Percentiles rank a stretch among this genome's conserved stretches.
These are phyloP conservation scores for Macrolepiota albuminosa DNA, from an alignment of 768 basidiomycete species.

Conservation along the genomic window DNA sequence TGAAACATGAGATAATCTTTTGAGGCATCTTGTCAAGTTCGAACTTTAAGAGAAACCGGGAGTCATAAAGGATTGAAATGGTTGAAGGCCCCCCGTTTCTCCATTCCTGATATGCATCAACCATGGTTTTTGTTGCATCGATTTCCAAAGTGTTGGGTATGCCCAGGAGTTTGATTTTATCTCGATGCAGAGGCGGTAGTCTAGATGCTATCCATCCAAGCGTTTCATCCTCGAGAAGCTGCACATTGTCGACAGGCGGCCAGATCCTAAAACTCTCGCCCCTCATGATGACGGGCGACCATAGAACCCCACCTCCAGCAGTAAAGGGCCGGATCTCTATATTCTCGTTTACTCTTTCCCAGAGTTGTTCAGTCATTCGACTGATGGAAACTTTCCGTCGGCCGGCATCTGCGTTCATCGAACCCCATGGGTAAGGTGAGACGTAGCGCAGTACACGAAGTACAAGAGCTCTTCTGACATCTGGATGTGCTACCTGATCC, in stretches of 20 bases:
- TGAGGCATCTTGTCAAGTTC: conserved; percentile 38
- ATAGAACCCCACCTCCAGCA: conserved; percentile 60
- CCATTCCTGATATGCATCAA: conserved; percentile 13
- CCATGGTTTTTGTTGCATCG: conserved; percentile 36
- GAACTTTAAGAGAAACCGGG: conserved; percentile 55
- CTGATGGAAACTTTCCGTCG: conserved; percentile 43
- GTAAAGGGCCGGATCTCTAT: conserved; percentile 32
- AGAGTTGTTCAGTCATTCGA: conserved; percentile 46
- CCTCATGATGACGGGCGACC: conserved; percentile 47
- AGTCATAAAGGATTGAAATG: conserved; percentile 54
- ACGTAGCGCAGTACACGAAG: conserved; percentile 61
- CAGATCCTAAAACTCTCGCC: conserved; percentile 19
- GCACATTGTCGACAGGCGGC: conserved; percentile 5
- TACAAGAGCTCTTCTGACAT: conserved; percentile 38
- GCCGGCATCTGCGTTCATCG: conserved; percentile 52
- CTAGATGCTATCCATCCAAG: conserved; percentile 63
- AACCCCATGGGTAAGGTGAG: conserved; percentile 78
- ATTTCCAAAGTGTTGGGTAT: conserved; percentile 25
- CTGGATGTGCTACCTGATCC: conserved; percentile 25
- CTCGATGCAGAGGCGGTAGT: conserved; percentile 39
- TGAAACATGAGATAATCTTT: conserved; percentile 25
- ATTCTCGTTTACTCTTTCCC: conserved; percentile 28
- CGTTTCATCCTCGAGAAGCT: conserved; percentile 12
- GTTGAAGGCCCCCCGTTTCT: conserved; percentile 14
- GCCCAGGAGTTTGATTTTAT: conserved; percentile 22